Evolutionary conservation across 2,329 filamentous ascomycete genomes (phyloP), one percentile per base, ranked within the genome.

Genomic region (Penicillium sp.): DNA sequence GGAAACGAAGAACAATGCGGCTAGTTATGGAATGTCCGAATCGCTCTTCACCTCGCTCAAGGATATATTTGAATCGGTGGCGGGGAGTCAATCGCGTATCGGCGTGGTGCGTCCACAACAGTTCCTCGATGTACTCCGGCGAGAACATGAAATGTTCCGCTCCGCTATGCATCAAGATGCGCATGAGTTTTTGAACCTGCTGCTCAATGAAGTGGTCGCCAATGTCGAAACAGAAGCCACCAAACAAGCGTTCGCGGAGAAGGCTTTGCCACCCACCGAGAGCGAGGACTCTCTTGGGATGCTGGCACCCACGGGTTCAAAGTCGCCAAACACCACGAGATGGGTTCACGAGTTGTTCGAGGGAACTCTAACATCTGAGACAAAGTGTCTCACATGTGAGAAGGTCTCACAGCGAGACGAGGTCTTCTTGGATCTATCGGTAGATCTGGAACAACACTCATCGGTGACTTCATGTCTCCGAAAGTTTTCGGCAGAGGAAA

Each of bases 341-440:
- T 97, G 94, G 93, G 93, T 99, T 22, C 93, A 97, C 74, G 92
- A 97, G 67, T 87, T 99, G 36, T 99, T 99, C 64, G 93, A 99
- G 73, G 94, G 94, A 22, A 88, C 92, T 2, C 78, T 99, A 63
- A 96, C 92, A 5, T 99, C 94, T 9, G 94, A 99, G 77, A 99
- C 94, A 32, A 90, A 93, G 71, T 99, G 94, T 73, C 78, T 99
- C 63, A 97, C 93, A 0, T 99, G 94, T 74, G 94, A 99, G 74
- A 97, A 92, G 49, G 87, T 91, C 24, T 99, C 94, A 5, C 92
- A 96, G 70, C 83, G 94, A 69, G 93, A 99, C 70, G 94, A 99
- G 76, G 91, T 92, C 0, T 99, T 99, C 69, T 79, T 99, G 47
- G 94, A 99, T 74, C 79, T 99, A 18, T 97, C 94, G 0, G 96